phyloP scores from a whole-genome alignment of 106 monocot species.

The Dendrobium officinale region DNA sequence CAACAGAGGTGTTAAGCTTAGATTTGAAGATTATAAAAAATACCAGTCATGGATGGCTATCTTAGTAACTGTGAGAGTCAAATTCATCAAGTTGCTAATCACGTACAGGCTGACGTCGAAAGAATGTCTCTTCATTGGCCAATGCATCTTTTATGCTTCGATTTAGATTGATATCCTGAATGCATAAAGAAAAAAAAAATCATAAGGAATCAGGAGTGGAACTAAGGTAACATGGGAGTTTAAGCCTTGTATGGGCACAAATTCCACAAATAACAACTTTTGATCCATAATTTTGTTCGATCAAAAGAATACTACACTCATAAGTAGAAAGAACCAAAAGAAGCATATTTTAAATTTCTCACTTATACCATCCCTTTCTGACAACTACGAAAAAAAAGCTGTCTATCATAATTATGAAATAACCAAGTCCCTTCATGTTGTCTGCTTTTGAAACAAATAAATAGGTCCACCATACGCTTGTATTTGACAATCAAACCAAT shows the following conservation, averaged over 20 bases:
- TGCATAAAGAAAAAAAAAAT: neutral
- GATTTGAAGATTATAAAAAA: neutral
- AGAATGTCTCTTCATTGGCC: constrained; percentile 78
- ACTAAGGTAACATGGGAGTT: neutral
- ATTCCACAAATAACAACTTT: neutral
- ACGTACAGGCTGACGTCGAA: constrained; percentile 65
- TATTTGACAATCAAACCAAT: neutral
- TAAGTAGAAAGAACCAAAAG: neutral
- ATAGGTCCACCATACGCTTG: neutral
- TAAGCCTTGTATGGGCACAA: neutral
- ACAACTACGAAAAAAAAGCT: neutral
- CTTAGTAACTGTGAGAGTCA: neutral
- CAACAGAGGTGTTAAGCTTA: neutral
- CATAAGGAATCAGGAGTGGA: neutral
- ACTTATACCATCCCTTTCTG: neutral
- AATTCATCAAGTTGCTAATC: neutral
- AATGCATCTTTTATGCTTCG: constrained; percentile 84
- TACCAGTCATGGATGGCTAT: neutral
- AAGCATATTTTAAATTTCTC: neutral
- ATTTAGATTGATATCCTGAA: constrained; percentile 84
- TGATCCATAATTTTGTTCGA: neutral
- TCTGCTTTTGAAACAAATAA: neutral
- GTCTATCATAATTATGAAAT: neutral
- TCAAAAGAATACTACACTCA: neutral
- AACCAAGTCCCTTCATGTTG: neutral